Conservation (phyloP, 129 eudicot genomes). For the Lactuca saligna region DNA sequence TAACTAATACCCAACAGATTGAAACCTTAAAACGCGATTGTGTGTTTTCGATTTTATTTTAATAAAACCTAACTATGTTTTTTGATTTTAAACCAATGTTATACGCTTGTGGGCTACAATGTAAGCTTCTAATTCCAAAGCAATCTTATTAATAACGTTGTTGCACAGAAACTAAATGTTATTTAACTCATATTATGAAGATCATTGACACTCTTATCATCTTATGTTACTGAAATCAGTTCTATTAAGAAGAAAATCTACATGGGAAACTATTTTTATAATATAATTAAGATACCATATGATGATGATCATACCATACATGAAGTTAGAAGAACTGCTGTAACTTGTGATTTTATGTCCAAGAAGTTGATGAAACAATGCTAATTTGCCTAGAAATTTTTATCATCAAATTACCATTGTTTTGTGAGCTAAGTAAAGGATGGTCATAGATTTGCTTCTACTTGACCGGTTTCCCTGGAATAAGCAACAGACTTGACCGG, state of each 20-base stretch:
- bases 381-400: not conserved
- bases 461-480: slow-evolving; percentile 12
- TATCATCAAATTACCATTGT: slow-evolving; percentile 21
- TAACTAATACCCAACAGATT: too few relatives aligned
- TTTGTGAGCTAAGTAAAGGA: slow-evolving; percentile 7
- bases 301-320: not conserved
- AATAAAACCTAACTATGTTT: too few relatives aligned
- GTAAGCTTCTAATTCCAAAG: too few relatives aligned
- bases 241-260: not conserved
- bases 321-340: not conserved
- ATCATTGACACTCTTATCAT: not conserved
- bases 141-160: too few relatives aligned
- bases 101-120: too few relatives aligned
- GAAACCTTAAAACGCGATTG: too few relatives aligned
- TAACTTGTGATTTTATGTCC: slow-evolving; percentile 14
- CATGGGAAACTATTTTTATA: not conserved
- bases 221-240: not conserved
- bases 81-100: too few relatives aligned
- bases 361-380: slow-evolving; percentile 1
- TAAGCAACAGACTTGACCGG: slow-evolving; percentile 43
- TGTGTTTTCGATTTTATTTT: too few relatives aligned
- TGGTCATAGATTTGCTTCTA: slow-evolving; percentile 20
- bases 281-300: not conserved
- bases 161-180: too few relatives aligned
- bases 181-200: too few relatives aligned